Base-by-base conservation (phyloP, 2,329 filamentous ascomycete genomes). In the Fusarium sp. region DNA sequence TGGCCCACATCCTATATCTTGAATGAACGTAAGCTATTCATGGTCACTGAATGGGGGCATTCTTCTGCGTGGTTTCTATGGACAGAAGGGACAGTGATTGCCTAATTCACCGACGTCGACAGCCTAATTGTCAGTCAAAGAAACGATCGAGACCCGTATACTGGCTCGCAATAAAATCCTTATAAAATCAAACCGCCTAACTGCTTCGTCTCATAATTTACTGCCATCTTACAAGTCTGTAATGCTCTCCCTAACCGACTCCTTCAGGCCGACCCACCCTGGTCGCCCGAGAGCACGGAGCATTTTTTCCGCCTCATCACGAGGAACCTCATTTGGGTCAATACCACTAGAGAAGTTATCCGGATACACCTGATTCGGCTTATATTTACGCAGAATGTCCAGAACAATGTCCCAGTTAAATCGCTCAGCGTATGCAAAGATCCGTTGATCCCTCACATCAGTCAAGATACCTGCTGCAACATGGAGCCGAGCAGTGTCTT, bases 401-500 rank as follows among this genome's bases (percentile, higher is more conserved):
- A 62, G 23, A 3, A 65, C 37, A 1, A 4, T 46, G 10, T 62
- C 39, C 58, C 62, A 62, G 16, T 8, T 50, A 8, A 57, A 52
- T 7, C 18, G 34, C n/a, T n/a, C 51, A 4, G 46, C 46, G 37
- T 28, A 58, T 11, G 46, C 58, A 36, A 65, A 62, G 11, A 58
- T 16, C 9, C 58, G 47, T 11, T 57, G 30, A n/a, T 36, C 40
- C 11, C 41, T 30, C 2, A 62, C 52, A 18, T 31, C 9, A 12
- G 44, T 9, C 4, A 52, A 15, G 34, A 65, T 41, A 1, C 34
- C 27, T 12, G 52, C 58, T 10, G 48, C 61, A 10, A 55, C 40
- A 39, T 64, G 61, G n/a, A 64, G 44, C 6, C 40, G 27, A 3
- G 41, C 58, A 18, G 28, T 36, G 28, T 65, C 62, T 34, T 54